Evolutionary conservation across 164 flowering plant genomes (phyloP), one percentile per base, ranked within the genome.

Genomic region (Aristolochia fimbriata): DNA sequence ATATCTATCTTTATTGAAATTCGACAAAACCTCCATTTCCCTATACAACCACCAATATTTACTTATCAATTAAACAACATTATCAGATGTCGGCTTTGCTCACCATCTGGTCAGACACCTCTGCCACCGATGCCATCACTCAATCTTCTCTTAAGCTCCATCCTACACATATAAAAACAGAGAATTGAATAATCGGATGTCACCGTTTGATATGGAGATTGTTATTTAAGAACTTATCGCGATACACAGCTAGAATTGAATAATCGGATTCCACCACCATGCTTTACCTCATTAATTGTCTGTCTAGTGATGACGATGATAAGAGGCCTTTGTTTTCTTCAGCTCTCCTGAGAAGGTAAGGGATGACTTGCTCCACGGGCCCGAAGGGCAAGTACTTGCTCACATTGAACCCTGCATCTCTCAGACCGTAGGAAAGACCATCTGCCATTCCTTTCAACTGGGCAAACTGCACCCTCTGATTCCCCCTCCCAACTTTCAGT

Each of bases 361-460:
- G 96, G 30, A 92, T 84, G 24, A 90, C 78, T 65, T 65, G 71
- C n/a, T 83, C 91, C 1, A 93, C 77, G 0, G 95, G 95, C 4
- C 97, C 97, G 68, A 73, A 93, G 0, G 97, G 87, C 73, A 86
- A 69, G 72, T 93, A 93, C 65, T 93, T 93, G 83, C 97, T 86
- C 37, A 88, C 96, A 62, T 63, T 75, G 68, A 93, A 90, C 50
- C 99, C 97, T 48, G 91, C 94, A 70, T 78, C 85, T 45, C 69
- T 83, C 69, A 90, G 61, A 0, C 86, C 88, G 60, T 74, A 80
- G 0, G 96, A 86, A 19, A 93, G 73, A 9, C 80, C 82, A 14
- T 90, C 97, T 21, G 99, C 75, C 99, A 93, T 93, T 55, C 96
- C 99, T 69, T 90, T 90, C 13, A 90, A 75, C 72, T 90, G 97